Evolutionary conservation across 306 rosid species (phyloP), one percentile per base, ranked within the genome.

Genomic region (Vigna radiata): DNA sequence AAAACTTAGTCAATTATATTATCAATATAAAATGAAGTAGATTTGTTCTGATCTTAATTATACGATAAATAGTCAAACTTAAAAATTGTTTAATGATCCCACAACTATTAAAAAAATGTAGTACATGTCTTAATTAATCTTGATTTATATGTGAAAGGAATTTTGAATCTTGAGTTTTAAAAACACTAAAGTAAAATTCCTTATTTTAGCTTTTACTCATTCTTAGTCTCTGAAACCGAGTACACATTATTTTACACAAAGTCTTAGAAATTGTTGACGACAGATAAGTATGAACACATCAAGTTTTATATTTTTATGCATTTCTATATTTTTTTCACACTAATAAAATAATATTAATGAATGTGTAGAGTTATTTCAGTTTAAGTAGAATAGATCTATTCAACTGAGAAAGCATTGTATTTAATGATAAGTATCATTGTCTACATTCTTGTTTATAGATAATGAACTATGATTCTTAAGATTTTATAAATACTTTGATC

Each of bases 201-300:
- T 11, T 29, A 48, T 39, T 14, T 29, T 6, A 29, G 7, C 21
- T 60, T 60, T 62, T 62, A 33, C 33, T 21, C 13, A n/a, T n/a
- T 68, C 23, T 6, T 46, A 7, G 55, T 68, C 55, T 44, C 15
- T 23, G 56, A 44, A 46, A 46, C 72, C 56, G 72, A 46, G 72
- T 68, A 7, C 18, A 12, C 7, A 5, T 43, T 43, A 21, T 66
- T 66, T 46, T 6, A 66, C 13, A 18, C 12, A 36, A 36, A 36
- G 8, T 39, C 7, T 39, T 5, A 65, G n/a, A 39, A 65, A 65
- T 4, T 39, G 18, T 39, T 64, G 70, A 64, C 8, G 31, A 37
- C 27, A 3, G 39, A 36, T 6, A 4, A 39, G 18, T 4, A 16
- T 39, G 70, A 64, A 37, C 6, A 64, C 31, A 27, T 63, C 49